Base-by-base conservation (phyloP, 1,284 basidiomycete species). In the Cutaneotrichosporon dermatis region DNA sequence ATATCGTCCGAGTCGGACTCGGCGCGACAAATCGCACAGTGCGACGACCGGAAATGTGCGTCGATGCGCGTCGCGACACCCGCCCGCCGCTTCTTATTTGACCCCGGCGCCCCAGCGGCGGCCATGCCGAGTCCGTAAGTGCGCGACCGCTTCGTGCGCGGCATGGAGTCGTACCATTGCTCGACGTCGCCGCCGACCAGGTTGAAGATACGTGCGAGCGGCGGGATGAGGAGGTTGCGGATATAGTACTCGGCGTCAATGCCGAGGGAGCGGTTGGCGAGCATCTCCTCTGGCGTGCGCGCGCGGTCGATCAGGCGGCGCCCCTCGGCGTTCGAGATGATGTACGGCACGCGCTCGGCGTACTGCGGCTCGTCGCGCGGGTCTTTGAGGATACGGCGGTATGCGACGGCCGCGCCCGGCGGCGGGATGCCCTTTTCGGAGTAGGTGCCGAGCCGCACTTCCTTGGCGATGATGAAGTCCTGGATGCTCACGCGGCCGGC, bases 391-490 rank as follows among this genome's bases (percentile, higher is more conserved):
- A 89, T 84, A 55, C 85, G 83, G 44, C 88, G 83, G 13, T 89
- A 88, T 4, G 93, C 92, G 4, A 98, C 88, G 0, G 87, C 85
- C 1, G 87, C 94, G 0, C 94, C 95, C 8, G 95, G 94, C 4
- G 91, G 93, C 0, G 92, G 95, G 0, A 86, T 85, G 0, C 82
- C 87, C 63, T 87, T 88, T 59, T 92, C 89, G 90, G 88, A 91
- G 70, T 96, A 96, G 0, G 88, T 89, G 4, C 95, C 95, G 79
- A 98, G 82, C 68, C 82, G 86, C 35, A 99, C 93, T 76, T 95
- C 92, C 71, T 96, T 96, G 0, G 95, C 88, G 66, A 97, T 91
- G 52, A 93, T 88, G 69, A 97, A 96, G 73, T 98, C 93, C 71
- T 93, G 89, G 9, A 91, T 79, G 2, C 89, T 88, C 3, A 87